A percentile compares a stretch with the other conserved stretches of the same genome.
phyloP scores from a whole-genome alignment of 2,329 filamentous ascomycete genomes.

The Calonectria hawksworthii region DNA sequence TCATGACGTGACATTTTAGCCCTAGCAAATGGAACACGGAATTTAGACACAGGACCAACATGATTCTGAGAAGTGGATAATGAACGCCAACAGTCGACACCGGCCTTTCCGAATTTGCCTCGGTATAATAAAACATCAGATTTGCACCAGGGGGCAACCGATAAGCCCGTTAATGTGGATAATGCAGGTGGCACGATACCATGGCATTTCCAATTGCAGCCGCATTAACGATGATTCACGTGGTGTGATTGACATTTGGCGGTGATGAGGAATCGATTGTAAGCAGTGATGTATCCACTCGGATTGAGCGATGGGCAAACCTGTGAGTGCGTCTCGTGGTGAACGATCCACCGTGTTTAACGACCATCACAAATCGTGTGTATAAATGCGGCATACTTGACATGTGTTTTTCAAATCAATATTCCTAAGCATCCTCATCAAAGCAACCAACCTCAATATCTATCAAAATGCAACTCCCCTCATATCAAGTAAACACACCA shows the following conservation, averaged over 20 bases:
- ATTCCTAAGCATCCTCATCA: background rate
- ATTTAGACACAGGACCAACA: background rate
- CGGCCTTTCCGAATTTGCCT: background rate
- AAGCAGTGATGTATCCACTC: background rate
- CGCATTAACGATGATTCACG: background rate
- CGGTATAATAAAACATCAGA: background rate
- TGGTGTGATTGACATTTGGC: background rate
- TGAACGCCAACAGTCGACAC: background rate
- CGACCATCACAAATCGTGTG: background rate
- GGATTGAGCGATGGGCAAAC: background rate
- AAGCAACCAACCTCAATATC: background rate
- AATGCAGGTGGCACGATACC: background rate
- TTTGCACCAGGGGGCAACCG: background rate
- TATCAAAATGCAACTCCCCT: constrained; percentile 37
- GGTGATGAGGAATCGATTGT: background rate
- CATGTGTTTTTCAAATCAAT: background rate
- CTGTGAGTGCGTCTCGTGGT: background rate
- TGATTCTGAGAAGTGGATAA: background rate
- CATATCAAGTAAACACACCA: constrained; percentile 44
- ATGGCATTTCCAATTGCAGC: background rate
- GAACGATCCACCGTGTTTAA: background rate
- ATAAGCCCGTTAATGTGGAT: background rate
- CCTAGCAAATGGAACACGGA: background rate
- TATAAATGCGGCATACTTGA: background rate
- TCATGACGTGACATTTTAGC: constrained; percentile 9